A percentile compares a stretch with the other conserved stretches of the same genome.
Evolutionary conservation across 768 basidiomycete species (phyloP).

Genomic region (Kondoa subrosea): DNA sequence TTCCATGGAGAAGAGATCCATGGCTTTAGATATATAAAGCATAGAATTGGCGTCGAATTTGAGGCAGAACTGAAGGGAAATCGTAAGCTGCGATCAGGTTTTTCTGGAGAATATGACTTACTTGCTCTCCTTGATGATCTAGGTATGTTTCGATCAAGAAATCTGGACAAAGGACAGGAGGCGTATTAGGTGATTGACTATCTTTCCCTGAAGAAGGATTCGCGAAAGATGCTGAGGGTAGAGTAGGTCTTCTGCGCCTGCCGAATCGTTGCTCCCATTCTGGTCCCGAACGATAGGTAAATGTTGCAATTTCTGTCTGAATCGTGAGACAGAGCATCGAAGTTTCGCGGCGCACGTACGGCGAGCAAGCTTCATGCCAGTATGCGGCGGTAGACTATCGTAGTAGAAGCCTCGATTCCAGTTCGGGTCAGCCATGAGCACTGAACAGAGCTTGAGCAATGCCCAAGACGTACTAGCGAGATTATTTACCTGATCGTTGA

Average conservation of each 20-base stretch:
- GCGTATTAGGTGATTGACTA: conserved; percentile 18
- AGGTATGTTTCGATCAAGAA: conserved; percentile 98
- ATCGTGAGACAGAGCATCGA: background rate
- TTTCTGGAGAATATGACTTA: background rate
- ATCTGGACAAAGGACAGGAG: conserved; percentile 80
- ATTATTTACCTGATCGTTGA: conserved; percentile 69
- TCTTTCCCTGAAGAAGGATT: conserved; percentile 14
- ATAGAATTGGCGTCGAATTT: conserved; percentile 99
- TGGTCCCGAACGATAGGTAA: conserved; percentile 95
- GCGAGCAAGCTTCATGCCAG: conserved; percentile 93
- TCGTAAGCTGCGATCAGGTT: conserved; percentile 38
- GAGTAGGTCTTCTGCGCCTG: conserved; percentile 41
- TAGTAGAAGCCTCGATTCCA: conserved; percentile 99
- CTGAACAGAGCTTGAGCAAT: conserved; percentile 36
- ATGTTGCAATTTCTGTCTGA: conserved; percentile 79
- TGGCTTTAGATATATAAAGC: conserved; percentile 96
- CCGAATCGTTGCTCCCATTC: conserved; percentile 99
- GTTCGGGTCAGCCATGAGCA: conserved; percentile 97
- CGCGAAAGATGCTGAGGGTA: conserved; percentile 9
- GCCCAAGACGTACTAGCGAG: background rate
- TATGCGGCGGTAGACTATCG: conserved; percentile 82
- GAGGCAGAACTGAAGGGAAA: conserved; percentile 67
- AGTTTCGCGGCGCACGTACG: conserved; percentile 43
- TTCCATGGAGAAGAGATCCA: conserved; percentile 98
- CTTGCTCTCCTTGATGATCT: conserved; percentile 52